These are phyloP conservation scores for Umbelopsis sp. DNA, from an alignment of 371 early-diverging fungal genomes.

Conservation along the genomic window DNA sequence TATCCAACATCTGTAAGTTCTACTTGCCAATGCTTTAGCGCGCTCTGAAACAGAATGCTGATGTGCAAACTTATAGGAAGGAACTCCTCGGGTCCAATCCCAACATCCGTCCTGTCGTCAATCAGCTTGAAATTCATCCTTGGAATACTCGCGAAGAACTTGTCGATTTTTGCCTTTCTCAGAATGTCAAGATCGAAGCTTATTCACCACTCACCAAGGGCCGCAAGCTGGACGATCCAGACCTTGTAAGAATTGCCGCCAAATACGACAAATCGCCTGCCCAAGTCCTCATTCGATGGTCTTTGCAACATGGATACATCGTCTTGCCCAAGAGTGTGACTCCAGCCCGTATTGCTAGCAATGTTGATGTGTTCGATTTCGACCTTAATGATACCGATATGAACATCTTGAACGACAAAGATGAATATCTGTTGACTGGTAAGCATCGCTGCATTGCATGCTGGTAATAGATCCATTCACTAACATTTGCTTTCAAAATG, in stretches of 20 bases:
- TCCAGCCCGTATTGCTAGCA: slow-evolving; percentile 44
- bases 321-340: slow-evolving; percentile 57
- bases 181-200: slow-evolving; percentile 52
- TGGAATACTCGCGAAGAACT: slow-evolving; percentile 43
- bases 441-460: background rate
- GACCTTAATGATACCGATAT: slow-evolving; percentile 52
- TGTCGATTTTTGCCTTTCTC: slow-evolving; percentile 37
- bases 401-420: slow-evolving; percentile 37
- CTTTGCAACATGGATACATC: slow-evolving; percentile 44
- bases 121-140: slow-evolving; percentile 62
- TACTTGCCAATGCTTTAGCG: background rate
- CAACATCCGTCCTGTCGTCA: slow-evolving; percentile 59
- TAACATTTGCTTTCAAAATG: background rate
- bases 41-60: background rate
- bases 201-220: slow-evolving; percentile 55
- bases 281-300: slow-evolving; percentile 33
- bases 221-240: slow-evolving; percentile 38
- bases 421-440: slow-evolving; percentile 27
- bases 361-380: slow-evolving; percentile 53
- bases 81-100: slow-evolving; percentile 53
- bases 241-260: slow-evolving; percentile 41
- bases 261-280: slow-evolving; percentile 43
- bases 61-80: slow-evolving; percentile 20
- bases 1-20: slow-evolving; percentile 39
- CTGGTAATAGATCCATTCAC: background rate